phyloP scores from a whole-genome alignment of 345 rosid genomes.

The Euphorbia tirucalli region DNA sequence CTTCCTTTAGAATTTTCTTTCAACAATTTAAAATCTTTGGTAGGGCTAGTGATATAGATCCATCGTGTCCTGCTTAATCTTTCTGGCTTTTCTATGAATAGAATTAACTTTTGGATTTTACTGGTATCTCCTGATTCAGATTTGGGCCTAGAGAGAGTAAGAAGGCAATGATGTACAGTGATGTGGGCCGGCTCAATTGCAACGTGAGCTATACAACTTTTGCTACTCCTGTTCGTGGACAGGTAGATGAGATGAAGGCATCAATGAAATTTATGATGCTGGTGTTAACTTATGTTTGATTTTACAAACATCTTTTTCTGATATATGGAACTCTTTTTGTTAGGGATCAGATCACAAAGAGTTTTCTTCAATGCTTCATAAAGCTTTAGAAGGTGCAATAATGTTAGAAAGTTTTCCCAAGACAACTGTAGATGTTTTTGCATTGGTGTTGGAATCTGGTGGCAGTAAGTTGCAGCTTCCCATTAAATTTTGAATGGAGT shows the following conservation, averaged over 20 bases:
- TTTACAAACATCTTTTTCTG: slow-evolving; percentile 5
- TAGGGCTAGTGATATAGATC: neutral
- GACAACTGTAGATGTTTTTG: slow-evolving; percentile 94
- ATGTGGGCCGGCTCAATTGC: slow-evolving; percentile 78
- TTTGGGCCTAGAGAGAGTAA: slow-evolving; percentile 99
- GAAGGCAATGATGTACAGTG: slow-evolving; percentile 91
- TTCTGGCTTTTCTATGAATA: neutral
- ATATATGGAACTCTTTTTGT: slow-evolving; percentile 14
- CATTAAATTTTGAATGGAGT: neutral
- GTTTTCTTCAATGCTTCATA: slow-evolving; percentile 82
- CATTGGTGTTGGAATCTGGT: slow-evolving; percentile 91
- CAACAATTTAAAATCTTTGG: neutral
- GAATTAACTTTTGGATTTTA: neutral
- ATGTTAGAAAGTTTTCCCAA: slow-evolving; percentile 85
- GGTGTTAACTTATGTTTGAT: neutral
- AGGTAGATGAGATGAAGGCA: slow-evolving; percentile 41
- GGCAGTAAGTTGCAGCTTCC: slow-evolving; percentile 66
- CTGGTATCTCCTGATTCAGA: slow-evolving; percentile 34
- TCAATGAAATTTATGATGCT: slow-evolving; percentile 4
- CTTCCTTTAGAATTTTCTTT: neutral
- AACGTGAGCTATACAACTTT: slow-evolving; percentile 85
- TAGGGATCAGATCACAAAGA: slow-evolving; percentile 83
- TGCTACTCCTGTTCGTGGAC: slow-evolving; percentile 61
- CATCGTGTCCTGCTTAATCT: neutral
- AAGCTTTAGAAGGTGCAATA: slow-evolving; percentile 87